Evolutionary conservation across 176 grass and related monocot genomes (phyloP), one percentile per base, ranked within the genome.

Genomic region (Neostapfia colusana): DNA sequence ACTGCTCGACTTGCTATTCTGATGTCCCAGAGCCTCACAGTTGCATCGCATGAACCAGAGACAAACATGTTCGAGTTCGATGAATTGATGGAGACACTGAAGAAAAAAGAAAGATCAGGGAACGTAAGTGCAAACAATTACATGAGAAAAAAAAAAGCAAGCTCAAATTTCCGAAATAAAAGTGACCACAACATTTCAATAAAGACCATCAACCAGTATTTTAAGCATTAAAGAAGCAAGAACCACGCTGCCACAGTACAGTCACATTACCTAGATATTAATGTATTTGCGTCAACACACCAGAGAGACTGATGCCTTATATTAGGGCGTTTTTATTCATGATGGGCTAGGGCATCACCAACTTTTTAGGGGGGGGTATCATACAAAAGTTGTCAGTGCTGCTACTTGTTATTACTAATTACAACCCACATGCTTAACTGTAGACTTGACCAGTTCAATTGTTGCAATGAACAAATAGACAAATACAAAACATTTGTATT

Each of bases 1-100:
- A 89, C 91, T 80, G 95, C 95, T 35, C 95, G 84, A 63, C 95
- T 99, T 54, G 91, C 91, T 72, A 95, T 99, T 67, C 95, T 93
- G 60, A 84, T 82, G 85, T 99, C 95, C 95, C 95, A 99, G 67
- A 95, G 69, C 63, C 91, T 90, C 59, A 90, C 91, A 75, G 91
- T 95, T 72, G 91, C 65, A 84, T 99, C 95, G 14, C 91, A 99
- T 54, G 95, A 99, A 83, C 95, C 95, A 72, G 95, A 95, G 40
- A 99, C 91, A 58, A 99, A 99, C 91, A 90, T 90, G 70, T 92
- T 94, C 0, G 95, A 77, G 75, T 87, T 99, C 55, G 92, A 74
- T 35, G 87, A 85, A 63, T 93, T 99, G 76, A 99, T 95, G 65
- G 95, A 99, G 48, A 95, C 76, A 73, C 95, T 99, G 84, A 39